Conservation (phyloP, 179 eudicot species). For the Actinidia chinensis region DNA sequence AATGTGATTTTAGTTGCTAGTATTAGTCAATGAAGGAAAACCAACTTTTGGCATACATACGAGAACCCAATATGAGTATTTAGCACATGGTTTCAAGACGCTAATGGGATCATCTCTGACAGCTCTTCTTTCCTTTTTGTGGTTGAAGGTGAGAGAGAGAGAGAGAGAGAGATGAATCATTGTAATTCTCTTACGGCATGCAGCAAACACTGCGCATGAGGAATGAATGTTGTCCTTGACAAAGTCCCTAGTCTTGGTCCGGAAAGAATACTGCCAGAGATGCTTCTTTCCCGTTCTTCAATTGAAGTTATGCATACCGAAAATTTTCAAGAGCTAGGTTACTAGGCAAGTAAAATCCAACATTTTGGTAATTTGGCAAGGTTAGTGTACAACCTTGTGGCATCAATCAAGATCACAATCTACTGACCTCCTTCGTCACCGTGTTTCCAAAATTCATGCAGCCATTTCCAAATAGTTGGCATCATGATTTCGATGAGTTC, state of each 20-base stretch:
- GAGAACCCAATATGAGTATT: too few species aligned
- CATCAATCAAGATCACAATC: not conserved
- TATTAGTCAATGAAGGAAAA: not conserved
- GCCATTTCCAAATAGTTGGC: conserved; percentile 7
- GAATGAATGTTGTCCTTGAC: not conserved
- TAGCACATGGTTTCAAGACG: not conserved
- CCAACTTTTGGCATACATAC: not conserved
- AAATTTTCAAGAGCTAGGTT: not conserved
- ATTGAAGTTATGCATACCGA: not conserved
- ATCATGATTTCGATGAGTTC: not conserved
- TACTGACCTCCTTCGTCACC: not conserved
- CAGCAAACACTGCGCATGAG: too few species aligned
- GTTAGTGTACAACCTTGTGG: not conserved
- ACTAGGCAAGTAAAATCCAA: too few species aligned
- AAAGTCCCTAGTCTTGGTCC: not conserved
- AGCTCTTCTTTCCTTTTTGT: not conserved
- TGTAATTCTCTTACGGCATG: not conserved
- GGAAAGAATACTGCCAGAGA: not conserved
- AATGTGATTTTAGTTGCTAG: not conserved
- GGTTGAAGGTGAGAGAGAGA: not conserved
- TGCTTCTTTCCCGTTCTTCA: not conserved
- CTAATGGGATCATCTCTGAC: not conserved
- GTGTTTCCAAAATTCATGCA: too few species aligned
- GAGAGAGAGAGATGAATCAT: not conserved
- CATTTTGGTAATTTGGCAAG: too few species aligned